Base-by-base conservation (phyloP, 768 basidiomycete genomes). In the Boletus sp. region DNA sequence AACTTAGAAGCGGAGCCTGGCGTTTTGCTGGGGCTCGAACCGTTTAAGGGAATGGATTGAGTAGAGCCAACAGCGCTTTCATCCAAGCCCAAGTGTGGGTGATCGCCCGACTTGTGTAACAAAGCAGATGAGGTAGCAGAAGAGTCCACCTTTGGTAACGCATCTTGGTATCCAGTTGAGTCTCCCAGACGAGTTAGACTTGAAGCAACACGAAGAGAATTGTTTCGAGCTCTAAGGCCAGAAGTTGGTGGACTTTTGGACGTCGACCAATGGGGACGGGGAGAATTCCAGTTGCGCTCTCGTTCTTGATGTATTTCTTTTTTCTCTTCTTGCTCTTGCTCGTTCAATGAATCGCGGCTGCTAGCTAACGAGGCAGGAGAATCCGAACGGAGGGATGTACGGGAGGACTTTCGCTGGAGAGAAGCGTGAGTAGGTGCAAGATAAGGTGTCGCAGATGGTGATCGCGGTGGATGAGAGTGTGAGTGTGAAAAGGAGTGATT, bases 281-380 rank as follows among this genome's bases (percentile, higher is more conserved):
- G 83, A 8, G 85, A 80, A 67, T 86, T 84, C 87, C 86, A 88
- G 63, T 88, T 88, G 47, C 83, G 76, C 69, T 88, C 86, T 47
- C 85, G 78, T 61, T 80, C 78, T 39, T 82, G 79, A n/a, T 63
- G 56, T 5, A 71, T 55, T 60, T 77, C 80, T n/a, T 68, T 60
- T 56, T 66, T 55, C 50, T 71, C 59, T 42, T 69, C 71, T 51
- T 65, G 52, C 20, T 67, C 66, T 20, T 14, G 73, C 67, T 75
- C 75, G 28, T 72, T 60, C 33, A 67, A 60, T 20, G 71, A 72
- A 40, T 65, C 73, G 14, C 69, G 74, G 40, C 72, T 75, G 41
- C 72, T 75, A 14, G 65, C 64, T 8, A 72, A 54, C 20, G 77
- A 80, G 18, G 67, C 61, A 32, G 82, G 79, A 20, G 83, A 85